phyloP scores from a whole-genome alignment of 202 grass and related monocot genomes.

The Saccharum hybrid region DNA sequence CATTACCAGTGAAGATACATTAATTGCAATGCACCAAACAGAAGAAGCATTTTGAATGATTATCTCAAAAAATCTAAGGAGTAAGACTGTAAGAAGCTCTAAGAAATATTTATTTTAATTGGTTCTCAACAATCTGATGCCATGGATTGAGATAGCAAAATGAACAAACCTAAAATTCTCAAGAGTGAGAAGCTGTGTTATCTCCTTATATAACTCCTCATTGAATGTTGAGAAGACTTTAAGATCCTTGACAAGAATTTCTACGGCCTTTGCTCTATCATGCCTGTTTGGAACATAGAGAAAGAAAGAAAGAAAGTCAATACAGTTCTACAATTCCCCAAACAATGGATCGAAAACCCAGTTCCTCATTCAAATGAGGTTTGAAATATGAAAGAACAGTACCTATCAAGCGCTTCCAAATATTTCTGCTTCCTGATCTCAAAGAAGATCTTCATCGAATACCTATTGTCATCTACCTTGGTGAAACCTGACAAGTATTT shows the following conservation, averaged over 20 bases:
- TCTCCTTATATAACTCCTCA: constrained; percentile 98
- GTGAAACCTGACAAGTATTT: constrained; percentile 98
- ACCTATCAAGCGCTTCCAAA: constrained; percentile 96
- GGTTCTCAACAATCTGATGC: constrained; percentile 10
- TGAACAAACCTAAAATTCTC: constrained; percentile 86
- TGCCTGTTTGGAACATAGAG: constrained; percentile 60
- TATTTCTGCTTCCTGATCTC: constrained; percentile 99
- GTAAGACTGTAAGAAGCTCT: background rate
- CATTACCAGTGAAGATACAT: background rate
- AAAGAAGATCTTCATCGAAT: constrained; percentile 99
- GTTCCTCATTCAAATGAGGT: constrained; percentile 7
- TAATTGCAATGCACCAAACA: constrained; percentile 1
- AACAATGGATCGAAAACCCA: background rate
- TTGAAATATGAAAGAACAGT: constrained; percentile 27
- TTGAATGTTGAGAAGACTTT: constrained; percentile 99
- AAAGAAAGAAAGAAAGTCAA: constrained; percentile 14
- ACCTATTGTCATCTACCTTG: constrained; percentile 98
- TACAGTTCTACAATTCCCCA: constrained; percentile 20
- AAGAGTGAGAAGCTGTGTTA: constrained; percentile 96
- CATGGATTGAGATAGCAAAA: constrained; percentile 21
- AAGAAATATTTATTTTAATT: constrained; percentile 16
- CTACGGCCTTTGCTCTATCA: constrained; percentile 95
- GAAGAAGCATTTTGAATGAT: background rate
- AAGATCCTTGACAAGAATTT: constrained; percentile 96
- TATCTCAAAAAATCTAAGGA: constrained; percentile 29